Evolutionary conservation across 176 grass and related monocot species (phyloP).

Genomic region (Oryza australiensis): DNA sequence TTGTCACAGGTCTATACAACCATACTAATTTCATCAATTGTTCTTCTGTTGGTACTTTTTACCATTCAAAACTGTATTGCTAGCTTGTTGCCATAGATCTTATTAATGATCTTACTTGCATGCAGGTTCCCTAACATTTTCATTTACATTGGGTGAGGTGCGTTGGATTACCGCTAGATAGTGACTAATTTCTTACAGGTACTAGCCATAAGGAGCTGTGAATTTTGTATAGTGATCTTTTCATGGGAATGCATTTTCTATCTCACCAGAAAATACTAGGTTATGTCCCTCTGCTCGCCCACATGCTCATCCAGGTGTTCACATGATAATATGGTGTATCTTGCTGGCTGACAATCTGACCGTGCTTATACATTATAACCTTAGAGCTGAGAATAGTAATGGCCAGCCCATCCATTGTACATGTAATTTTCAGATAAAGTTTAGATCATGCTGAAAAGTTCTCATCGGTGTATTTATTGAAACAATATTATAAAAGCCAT

Average conservation of each 20-base stretch:
- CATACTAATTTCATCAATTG: slow-evolving; percentile 66
- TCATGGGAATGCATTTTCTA: not conserved
- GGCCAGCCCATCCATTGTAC: not conserved
- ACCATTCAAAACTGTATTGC: not conserved
- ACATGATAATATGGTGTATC: not conserved
- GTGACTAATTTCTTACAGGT: slow-evolving; percentile 32
- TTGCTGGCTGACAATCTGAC: slow-evolving; percentile 10
- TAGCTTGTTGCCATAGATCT: no score
- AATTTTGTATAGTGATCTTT: not conserved
- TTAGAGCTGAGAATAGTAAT: not conserved
- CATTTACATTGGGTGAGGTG: slow-evolving; percentile 59
- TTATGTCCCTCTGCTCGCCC: not conserved
- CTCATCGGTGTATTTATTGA: not conserved
- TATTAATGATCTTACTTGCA: slow-evolving; percentile 37
- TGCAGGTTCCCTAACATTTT: slow-evolving; percentile 76
- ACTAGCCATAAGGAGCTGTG: not conserved
- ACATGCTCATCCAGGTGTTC: slow-evolving; percentile 16
- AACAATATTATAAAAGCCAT: not conserved
- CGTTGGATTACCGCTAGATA: slow-evolving; percentile 63
- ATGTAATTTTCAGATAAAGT: slow-evolving; percentile 1
- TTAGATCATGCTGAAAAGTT: not conserved
- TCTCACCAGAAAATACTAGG: not conserved
- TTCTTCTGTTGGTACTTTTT: slow-evolving; percentile 58
- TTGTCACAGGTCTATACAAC: slow-evolving; percentile 59
- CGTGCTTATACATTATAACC: not conserved